A percentile compares a stretch with the other conserved stretches of the same genome.
phyloP scores from a whole-genome alignment of 495 filamentous ascomycete genomes.

The Durotheca rogersii region DNA sequence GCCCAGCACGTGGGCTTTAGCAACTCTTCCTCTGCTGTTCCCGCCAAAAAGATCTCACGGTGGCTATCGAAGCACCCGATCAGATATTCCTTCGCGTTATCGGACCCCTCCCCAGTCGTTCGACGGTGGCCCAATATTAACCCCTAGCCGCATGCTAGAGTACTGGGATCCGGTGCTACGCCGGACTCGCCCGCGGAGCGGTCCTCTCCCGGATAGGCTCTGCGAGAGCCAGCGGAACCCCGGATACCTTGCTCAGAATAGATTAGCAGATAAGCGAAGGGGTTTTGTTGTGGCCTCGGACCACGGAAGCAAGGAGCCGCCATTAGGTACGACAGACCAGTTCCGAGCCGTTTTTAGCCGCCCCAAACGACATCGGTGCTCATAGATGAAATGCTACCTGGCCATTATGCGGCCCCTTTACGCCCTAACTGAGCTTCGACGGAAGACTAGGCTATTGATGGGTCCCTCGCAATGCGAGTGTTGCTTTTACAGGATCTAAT shows the following conservation, averaged over 20 bases:
- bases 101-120: conserved; percentile 27
- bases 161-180: too few species aligned
- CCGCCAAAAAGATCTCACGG: conserved; percentile 28
- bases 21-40: conserved; percentile 35
- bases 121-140: conserved; percentile 19
- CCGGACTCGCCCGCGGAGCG: conserved; percentile 33
- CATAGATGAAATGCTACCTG: conserved; percentile 26
- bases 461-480: conserved; percentile 22
- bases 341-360: conserved; percentile 7
- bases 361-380: conserved; percentile 20
- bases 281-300: conserved; percentile 22
- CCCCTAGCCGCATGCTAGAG: conserved; percentile 35
- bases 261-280: conserved; percentile 29
- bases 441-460: conserved; percentile 37
- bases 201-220: conserved; percentile 33
- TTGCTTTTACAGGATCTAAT: conserved; percentile 21
- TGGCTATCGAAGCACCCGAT: conserved; percentile 31
- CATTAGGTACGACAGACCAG: conserved; percentile 20
- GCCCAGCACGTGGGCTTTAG: conserved; percentile 41
- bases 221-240: conserved; percentile 37
- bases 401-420: conserved; percentile 37
- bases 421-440: conserved; percentile 37
- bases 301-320: conserved; percentile 16
- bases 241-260: conserved; percentile 25
- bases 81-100: conserved; percentile 36